These are phyloP conservation scores for Cokeromyces recurvatus DNA, from an alignment of 371 early-diverging fungal genomes.

Conservation along the genomic window DNA sequence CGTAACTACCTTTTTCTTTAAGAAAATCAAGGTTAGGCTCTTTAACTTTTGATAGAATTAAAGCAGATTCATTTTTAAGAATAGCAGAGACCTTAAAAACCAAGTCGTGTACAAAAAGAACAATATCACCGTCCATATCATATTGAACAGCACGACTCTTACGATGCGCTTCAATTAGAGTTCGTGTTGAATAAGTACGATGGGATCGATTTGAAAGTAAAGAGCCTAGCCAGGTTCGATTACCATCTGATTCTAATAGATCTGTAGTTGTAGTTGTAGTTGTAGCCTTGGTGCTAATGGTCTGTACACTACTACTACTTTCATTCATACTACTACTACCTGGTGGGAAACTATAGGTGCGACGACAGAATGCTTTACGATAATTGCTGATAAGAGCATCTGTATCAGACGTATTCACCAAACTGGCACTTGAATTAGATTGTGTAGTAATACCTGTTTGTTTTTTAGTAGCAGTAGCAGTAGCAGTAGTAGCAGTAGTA, in stretches of 20 bases:
- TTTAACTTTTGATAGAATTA: too few species aligned
- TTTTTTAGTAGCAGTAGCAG: background rate
- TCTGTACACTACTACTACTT: too few species aligned
- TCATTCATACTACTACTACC: conserved; percentile 3
- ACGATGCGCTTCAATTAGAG: conserved; percentile 20
- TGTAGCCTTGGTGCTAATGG: background rate
- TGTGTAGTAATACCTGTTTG: too few species aligned
- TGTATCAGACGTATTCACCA: background rate
- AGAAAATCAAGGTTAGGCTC: too few species aligned
- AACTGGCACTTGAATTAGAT: background rate
- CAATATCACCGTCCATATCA: too few species aligned
- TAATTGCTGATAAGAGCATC: too few species aligned
- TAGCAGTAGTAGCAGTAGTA: too few species aligned
- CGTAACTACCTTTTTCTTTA: too few species aligned
- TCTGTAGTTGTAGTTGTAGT: conserved; percentile 4
- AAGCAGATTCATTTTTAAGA: too few species aligned
- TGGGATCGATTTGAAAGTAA: conserved; percentile 24
- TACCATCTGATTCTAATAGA: conserved; percentile 14
- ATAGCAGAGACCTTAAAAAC: too few species aligned
- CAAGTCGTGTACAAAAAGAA: too few species aligned
- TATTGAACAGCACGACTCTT: conserved; percentile 13
- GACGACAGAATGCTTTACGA: conserved; percentile 23
- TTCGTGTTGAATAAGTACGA: conserved; percentile 23
- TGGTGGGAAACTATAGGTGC: conserved; percentile 40
- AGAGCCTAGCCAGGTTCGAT: conserved; percentile 34